Percentiles rank a stretch among this genome's conserved stretches.
Evolutionary conservation across 2,329 filamentous ascomycete genomes (phyloP).

Genomic region (Talaromyces sp.): DNA sequence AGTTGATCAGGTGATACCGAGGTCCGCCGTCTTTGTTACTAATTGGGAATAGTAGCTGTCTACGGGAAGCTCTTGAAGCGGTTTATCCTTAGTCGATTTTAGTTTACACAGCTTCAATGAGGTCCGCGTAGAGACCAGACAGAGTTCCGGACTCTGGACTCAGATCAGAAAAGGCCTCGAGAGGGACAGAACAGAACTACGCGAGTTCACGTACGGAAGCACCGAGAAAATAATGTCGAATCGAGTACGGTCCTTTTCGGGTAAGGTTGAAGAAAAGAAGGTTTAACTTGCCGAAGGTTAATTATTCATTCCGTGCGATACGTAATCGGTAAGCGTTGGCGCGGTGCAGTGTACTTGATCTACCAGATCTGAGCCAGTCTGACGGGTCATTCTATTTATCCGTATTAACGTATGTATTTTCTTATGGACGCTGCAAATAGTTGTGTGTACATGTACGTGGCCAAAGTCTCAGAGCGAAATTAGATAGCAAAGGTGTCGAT

Average conservation of each 20-base stretch:
- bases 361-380: slow-evolving; percentile 13
- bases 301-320: neutral
- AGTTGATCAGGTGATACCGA: slow-evolving; percentile 1
- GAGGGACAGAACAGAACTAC: neutral
- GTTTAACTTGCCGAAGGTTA: slow-evolving; percentile 6
- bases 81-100: no score
- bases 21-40: neutral
- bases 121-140: neutral
- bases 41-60: neutral
- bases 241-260: slow-evolving; percentile 11
- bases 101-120: neutral
- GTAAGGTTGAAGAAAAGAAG: slow-evolving; percentile 3
- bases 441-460: neutral
- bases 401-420: neutral
- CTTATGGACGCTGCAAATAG: no score
- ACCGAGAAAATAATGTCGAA: no score
- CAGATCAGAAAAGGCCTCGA: neutral
- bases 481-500: neutral
- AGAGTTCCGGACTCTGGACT: neutral
- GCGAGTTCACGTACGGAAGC: no score
- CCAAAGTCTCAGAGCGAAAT: neutral
- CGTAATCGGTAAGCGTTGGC: no score
- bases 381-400: slow-evolving; percentile 9
- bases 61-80: neutral
- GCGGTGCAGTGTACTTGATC: neutral